These are phyloP conservation scores for Porcisia deanei DNA, from an alignment of 208 protist genomes.

Conservation along the genomic window DNA sequence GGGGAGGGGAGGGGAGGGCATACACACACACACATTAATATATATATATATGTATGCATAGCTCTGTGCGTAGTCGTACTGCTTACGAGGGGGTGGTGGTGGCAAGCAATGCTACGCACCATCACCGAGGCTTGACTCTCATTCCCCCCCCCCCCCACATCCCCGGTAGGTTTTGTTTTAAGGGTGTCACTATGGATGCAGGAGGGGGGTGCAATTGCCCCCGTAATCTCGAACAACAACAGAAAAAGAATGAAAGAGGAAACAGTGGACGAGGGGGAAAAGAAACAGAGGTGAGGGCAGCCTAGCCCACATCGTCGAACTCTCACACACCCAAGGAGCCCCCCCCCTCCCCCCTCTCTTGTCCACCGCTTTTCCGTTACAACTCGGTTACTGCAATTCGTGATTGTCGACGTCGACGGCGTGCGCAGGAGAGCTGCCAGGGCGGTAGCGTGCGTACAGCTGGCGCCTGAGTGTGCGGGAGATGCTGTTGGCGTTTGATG, in stretches of 20 bases:
- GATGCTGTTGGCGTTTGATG: slow-evolving; percentile 7
- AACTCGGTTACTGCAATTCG: slow-evolving; percentile 1
- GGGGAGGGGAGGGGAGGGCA: no score
- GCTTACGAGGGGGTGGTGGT: background rate
- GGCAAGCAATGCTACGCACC: background rate
- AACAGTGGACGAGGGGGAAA: background rate
- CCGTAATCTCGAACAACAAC: background rate
- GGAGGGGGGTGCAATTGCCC: background rate
- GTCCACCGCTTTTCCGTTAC: background rate
- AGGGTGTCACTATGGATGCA: background rate
- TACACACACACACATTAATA: no score
- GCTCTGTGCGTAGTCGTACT: background rate
- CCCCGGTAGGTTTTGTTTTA: background rate
- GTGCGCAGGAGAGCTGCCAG: slow-evolving; percentile 26
- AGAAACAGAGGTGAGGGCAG: background rate
- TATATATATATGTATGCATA: no score
- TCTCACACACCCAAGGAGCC: background rate
- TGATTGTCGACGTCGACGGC: slow-evolving; percentile 39
- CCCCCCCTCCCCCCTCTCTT: background rate
- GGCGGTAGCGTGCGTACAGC: slow-evolving; percentile 34
- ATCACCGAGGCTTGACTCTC: no score
- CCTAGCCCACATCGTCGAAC: background rate
- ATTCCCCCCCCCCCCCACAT: background rate
- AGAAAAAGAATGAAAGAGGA: background rate
- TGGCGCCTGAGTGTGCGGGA: slow-evolving; percentile 10